Base-by-base conservation (phyloP, 257 asterid species). In the Scutellaria baicalensis region DNA sequence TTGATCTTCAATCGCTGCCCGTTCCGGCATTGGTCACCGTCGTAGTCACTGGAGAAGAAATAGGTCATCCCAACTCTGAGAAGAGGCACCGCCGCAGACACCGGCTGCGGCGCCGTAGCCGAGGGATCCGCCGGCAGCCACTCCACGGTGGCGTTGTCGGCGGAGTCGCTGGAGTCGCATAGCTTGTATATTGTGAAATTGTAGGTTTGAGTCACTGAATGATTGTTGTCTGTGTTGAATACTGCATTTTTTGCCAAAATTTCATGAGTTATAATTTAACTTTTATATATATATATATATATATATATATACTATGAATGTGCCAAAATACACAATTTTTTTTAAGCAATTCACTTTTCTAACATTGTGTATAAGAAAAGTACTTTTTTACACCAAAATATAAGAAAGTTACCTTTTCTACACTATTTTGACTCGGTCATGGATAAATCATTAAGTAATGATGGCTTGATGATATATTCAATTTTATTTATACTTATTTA, bases 41-140 rank as follows among this genome's bases (percentile, higher is more conserved):
- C 99, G 0, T 93, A 93, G 65, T 91, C 96, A 0, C 93, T 56
- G 0, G 99, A 93, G 92, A 91, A 89, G 38, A 91, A 93, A 27
- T 85, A 93, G 0, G 76, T 82, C 33, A 45, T 2, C 8, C 99
- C 97, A 0, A 75, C 76, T 72, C 71, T 84, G 6, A 50, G 0
- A 0, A 93, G 87, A 5, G 95, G 96, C 0, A 93, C 97, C 0
- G 86, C 47, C 3, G 87, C 84, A 1, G 93, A 59, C 2, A 85
- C 38, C 0, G 89, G 56, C 17, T 36, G 73, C 0, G 85, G 83
- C 10, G 88, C 45, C 4, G 94, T 81, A 52, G 88, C 69, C 0
- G 95, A 85, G 9, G 97, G 96, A 63, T 89, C 79, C 1, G 86
- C 70, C 2, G 79, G 65, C 18, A 88, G 75, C 96, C 97, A 93